phyloP scores from a whole-genome alignment of 2,329 filamentous ascomycete species.

The Fusarium metavorans region DNA sequence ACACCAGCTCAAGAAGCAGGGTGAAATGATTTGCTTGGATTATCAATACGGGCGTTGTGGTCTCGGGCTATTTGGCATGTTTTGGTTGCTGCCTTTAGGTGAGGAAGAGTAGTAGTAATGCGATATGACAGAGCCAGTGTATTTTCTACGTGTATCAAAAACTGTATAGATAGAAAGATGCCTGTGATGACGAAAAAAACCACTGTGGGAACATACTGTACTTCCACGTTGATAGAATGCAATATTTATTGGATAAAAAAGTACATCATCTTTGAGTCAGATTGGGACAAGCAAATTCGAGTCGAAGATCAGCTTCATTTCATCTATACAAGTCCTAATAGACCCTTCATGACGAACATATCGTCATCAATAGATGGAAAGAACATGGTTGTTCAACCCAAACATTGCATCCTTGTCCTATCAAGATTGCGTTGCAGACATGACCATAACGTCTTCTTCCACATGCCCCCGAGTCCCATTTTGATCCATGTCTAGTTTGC shows the following conservation, averaged over 20 bases:
- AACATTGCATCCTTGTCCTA: not conserved
- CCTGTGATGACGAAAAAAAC: not conserved
- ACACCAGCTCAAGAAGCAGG: not conserved
- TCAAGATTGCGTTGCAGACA: conserved; percentile 27
- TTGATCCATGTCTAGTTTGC: conserved; percentile 18
- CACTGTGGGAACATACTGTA: not conserved
- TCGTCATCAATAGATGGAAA: conserved; percentile 1
- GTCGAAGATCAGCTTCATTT: conserved; percentile 26
- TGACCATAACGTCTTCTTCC: conserved; percentile 22
- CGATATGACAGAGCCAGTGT: conserved; percentile 1
- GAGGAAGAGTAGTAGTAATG: not conserved
- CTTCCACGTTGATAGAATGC: not conserved
- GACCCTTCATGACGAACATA: not conserved
- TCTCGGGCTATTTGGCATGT: not conserved
- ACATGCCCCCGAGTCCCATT: conserved; percentile 2
- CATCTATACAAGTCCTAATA: conserved; percentile 21
- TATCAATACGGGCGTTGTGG: not conserved
- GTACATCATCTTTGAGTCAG: not conserved
- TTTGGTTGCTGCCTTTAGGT: not conserved
- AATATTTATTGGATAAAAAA: not conserved
- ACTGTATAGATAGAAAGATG: not conserved
- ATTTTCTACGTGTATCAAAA: not conserved
- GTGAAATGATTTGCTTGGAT: not conserved
- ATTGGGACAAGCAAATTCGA: not conserved
- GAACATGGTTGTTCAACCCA: conserved; percentile 8